Percentiles rank a stretch among this genome's conserved stretches.
phyloP scores from a whole-genome alignment of 768 basidiomycete species.

The Xanthoconium stramineum region DNA sequence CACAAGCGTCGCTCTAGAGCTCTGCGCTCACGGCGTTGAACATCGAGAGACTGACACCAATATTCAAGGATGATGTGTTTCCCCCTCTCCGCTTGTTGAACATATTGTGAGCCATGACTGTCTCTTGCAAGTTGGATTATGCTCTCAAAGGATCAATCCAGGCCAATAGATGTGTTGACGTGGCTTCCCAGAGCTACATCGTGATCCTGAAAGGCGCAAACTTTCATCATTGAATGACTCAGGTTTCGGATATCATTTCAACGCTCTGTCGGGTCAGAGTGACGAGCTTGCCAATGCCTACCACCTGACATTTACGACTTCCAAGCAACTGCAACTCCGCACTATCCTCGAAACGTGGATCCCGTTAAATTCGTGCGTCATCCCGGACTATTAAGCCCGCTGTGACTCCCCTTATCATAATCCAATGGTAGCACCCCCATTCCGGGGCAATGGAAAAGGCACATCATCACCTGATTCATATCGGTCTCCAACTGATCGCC shows the following conservation, averaged over 20 bases:
- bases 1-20: constrained; percentile 27
- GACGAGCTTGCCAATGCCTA: constrained; percentile 58
- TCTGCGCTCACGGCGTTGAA: constrained; percentile 52
- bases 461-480: constrained; percentile 45
- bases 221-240: constrained; percentile 7
- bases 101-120: not conserved
- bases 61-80: constrained; percentile 56
- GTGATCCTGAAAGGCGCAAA: not conserved
- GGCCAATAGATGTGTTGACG: constrained; percentile 52
- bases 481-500: constrained; percentile 51
- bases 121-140: constrained; percentile 35
- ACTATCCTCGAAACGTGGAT: constrained; percentile 58
- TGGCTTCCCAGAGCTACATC: constrained; percentile 57
- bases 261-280: constrained; percentile 45
- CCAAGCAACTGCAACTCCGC: constrained; percentile 49
- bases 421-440: constrained; percentile 40
- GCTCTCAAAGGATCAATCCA: constrained; percentile 19
- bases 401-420: constrained; percentile 6
- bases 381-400: not conserved
- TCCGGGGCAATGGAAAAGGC: constrained; percentile 42
- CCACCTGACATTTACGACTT: constrained; percentile 49
- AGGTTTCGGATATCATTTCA: constrained; percentile 57
- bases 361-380: constrained; percentile 48
- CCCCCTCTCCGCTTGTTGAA: not conserved
- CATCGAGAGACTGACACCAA: constrained; percentile 48